Evolutionary conservation across 306 rosid genomes (phyloP), one percentile per base, ranked within the genome.

Genomic region (Rosa rugosa): DNA sequence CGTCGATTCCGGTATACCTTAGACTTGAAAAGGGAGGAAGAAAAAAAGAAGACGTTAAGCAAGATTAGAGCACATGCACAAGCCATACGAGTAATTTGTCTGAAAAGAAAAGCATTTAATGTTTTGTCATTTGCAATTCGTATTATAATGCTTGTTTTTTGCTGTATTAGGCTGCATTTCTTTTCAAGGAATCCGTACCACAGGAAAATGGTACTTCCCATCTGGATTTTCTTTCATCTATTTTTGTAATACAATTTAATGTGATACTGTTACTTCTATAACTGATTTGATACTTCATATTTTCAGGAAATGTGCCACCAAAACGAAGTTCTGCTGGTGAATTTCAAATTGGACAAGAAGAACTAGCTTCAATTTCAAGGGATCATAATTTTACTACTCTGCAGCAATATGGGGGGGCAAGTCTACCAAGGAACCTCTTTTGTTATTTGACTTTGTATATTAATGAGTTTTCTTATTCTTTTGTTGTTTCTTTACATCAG

Each of bases 1-100:
- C 99, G 99, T 72, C 94, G 99, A 83, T 96, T 96, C 84, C 99
- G 98, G 25, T 96, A 96, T 87, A 96, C 99, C 38, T 82, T 96
- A 88, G 99, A 93, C 91, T 84, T 96, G 94, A 93, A 91, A 77
- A 96, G 84, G 88, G 96, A 96, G 76, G 98, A 88, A 75, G 99
- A 96, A 78, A 93, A 82, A 82, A 86, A 62, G 80, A 86, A 88
- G 78, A 85, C 76, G 54, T 66, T 93, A 54, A 83, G 91, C 84
- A 93, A 91, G 89, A 84, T 93, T 59, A 89, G 96, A 85, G 96
- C 89, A 4, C 97, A 96, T 87, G 94, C 88, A 12, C 94, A 96
- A 79, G 97, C 91, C 72, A 88, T 96, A 80, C 86, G 97, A 75
- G 99, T 93, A 89, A 73, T 17, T 73, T 23, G 76, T 31, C 81